Percentiles rank a stretch among this genome's conserved stretches.
Conservation (phyloP, 2,329 filamentous ascomycete species). For the Gaeumannomyces tritici region DNA sequence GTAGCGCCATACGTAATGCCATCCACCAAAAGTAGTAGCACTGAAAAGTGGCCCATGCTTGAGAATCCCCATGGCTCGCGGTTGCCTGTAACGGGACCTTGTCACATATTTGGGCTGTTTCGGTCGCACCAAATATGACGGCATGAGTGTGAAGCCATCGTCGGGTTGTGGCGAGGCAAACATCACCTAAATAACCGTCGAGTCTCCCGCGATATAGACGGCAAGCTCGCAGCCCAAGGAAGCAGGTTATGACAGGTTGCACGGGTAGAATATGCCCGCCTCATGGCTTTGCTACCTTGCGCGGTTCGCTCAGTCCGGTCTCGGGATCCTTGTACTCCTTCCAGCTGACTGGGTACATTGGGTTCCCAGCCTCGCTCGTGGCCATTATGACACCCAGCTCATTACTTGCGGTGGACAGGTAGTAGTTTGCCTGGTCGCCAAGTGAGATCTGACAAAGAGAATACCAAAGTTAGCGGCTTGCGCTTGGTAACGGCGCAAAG, state of each 20-base stretch:
- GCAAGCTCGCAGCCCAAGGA: neutral
- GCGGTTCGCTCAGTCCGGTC: slow-evolving; percentile 64
- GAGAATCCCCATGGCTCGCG: too few species aligned
- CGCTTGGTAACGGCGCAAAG: neutral
- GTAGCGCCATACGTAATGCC: too few species aligned
- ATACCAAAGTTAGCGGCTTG: slow-evolving; percentile 3
- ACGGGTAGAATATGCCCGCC: neutral
- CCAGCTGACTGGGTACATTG: slow-evolving; percentile 92
- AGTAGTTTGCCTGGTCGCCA: slow-evolving; percentile 92
- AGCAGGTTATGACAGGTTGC: neutral
- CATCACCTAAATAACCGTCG: too few species aligned
- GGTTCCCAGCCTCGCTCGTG: slow-evolving; percentile 74
- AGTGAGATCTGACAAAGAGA: slow-evolving; percentile 56
- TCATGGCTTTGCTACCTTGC: slow-evolving; percentile 92
- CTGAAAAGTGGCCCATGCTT: too few species aligned
- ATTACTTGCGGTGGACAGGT: slow-evolving; percentile 85
- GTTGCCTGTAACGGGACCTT: too few species aligned
- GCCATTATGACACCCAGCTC: slow-evolving; percentile 92
- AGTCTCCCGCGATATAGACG: too few species aligned
- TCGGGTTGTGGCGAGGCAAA: too few species aligned
- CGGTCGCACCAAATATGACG: too few species aligned
- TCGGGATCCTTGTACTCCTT: slow-evolving; percentile 83
- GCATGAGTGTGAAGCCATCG: too few species aligned
- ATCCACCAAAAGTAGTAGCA: too few species aligned
- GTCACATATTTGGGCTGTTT: too few species aligned